Evolutionary conservation across 352 stramenopile species (phyloP).

Genomic region (Phytophthora cactorum): DNA sequence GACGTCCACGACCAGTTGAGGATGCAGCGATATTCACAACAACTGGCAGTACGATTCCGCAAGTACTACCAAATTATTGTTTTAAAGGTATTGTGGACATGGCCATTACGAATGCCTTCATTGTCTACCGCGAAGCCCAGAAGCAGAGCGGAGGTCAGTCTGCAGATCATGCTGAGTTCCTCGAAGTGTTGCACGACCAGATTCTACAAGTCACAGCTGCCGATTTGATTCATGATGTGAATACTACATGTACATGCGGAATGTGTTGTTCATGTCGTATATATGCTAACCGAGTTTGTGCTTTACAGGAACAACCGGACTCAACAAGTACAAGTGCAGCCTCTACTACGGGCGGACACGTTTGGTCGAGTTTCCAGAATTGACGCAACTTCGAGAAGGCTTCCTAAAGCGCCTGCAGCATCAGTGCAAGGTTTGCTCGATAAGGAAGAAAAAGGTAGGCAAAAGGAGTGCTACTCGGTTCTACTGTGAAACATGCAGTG

Average conservation of each 20-base stretch:
- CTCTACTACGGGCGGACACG: neutral
- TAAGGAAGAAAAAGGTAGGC: neutral
- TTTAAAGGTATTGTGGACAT: conserved; percentile 28
- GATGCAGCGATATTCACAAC: conserved; percentile 5
- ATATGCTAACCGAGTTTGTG: neutral
- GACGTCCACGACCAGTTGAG: conserved; percentile 27
- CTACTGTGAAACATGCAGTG: conserved; percentile 5
- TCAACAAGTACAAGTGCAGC: neutral
- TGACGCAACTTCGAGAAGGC: neutral
- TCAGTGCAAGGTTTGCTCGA: conserved; percentile 12
- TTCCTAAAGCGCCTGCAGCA: neutral
- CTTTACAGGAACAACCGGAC: neutral
- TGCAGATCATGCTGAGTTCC: neutral
- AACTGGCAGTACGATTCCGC: conserved; percentile 7
- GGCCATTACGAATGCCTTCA: conserved; percentile 22
- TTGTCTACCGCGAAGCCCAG: conserved; percentile 11
- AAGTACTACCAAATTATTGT: conserved; percentile 38
- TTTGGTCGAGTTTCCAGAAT: neutral
- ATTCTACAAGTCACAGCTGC: neutral
- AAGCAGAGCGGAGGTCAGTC: neutral
- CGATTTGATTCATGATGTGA: neutral
- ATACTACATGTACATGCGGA: neutral
- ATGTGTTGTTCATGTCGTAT: neutral
- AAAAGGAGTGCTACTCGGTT: conserved; percentile 7
- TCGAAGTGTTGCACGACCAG: neutral